Base-by-base conservation (phyloP, 768 basidiomycete species). In the Strobilomyces dryophilus region DNA sequence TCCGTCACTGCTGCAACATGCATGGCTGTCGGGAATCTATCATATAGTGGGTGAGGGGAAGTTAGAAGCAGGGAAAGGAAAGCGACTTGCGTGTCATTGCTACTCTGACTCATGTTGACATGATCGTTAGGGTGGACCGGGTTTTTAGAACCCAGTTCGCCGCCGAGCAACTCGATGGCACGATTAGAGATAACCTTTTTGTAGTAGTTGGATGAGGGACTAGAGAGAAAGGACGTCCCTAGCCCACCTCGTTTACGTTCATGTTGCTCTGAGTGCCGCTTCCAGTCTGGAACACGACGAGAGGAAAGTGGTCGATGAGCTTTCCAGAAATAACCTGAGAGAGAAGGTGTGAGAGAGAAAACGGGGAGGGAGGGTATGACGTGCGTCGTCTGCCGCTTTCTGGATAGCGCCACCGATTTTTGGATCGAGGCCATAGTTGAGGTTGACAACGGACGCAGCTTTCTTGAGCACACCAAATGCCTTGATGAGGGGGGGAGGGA, bases 51-150 rank as follows among this genome's bases (percentile, higher is more conserved):
- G 40, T 53, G 43, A 56, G 48, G 5, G 5, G 24, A 14, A 17
- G 2, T 26, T 39, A 21, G 39, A 42, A 32, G 15, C 15, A 20
- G 35, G 41, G 36, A 36, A 17, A 5, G 51, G 10, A 31, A 21
- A 18, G 27, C 17, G 8, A 76, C 88, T 64, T 69, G 93, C 92
- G 95, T 94, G 73, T 99, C 97, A 66, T 99, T 99, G 66, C 92
- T 95, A 59, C 92, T 95, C 72, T 98, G 95, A 70, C 92, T 93
- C 89, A 89, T 95, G 77, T 99, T 99, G 63, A 98, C 95, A 73
- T 99, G 97, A 67, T 99, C 97, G 71, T 99, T 99, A 35, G 97
- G 97, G 69, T 99, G 97, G 2, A 99, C 95, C 9, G 97, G 97
- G 63, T 79, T 92, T 79, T 98, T 99, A 43, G 90, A 92, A 32